Evolutionary conservation across 2,329 filamentous ascomycete genomes (phyloP), one percentile per base, ranked within the genome.

Genomic region (Cladobotryum protrusum): DNA sequence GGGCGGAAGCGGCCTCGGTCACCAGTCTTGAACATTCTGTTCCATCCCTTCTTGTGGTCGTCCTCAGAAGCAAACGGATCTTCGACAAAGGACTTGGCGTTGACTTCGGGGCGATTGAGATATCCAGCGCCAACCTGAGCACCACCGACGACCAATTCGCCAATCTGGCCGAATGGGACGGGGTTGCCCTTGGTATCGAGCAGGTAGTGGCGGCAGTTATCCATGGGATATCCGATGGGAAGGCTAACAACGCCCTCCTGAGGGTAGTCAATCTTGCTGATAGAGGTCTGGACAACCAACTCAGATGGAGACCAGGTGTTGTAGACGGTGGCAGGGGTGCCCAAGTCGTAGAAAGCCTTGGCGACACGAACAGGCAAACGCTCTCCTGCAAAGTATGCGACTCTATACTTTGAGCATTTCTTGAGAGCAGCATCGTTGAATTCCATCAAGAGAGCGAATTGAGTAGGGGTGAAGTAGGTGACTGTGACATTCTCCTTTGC

Each of bases 61-160:
- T 63, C 66, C 17, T 59, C 49, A 2, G 54, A 53, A 6, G 58
- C 57, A 51, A 61, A 59, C 1, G 54, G 54, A 15, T 56, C 54
- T 33, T 45, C 39, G 33, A 59, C 45, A 43, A 59, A 55, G 20
- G 49, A 89, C 13, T 71, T 66, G 0, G 70, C 65, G 1, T 83
- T 86, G 43, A 85, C 67, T 61, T 60, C 53, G 0, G 61, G 59
- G 5, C 52, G 49, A 36, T 64, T 58, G 13, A 75, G 55, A 53
- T 76, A 76, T 3, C 72, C 72, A 1, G 49, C 50, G 4, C 64
- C 57, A 12, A 76, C 66, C 43, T 74, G 71, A 1, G 68, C 61
- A 4, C 73, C 73, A 2, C 71, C 67, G 4, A 73, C 58, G 35
- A 63, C 67, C 4, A 76, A 61, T 54, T 76, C 67, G 4, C 73